Evolutionary conservation across 2,329 filamentous ascomycete species (phyloP).

Genomic region (Clarireedia homoeocarpa): DNA sequence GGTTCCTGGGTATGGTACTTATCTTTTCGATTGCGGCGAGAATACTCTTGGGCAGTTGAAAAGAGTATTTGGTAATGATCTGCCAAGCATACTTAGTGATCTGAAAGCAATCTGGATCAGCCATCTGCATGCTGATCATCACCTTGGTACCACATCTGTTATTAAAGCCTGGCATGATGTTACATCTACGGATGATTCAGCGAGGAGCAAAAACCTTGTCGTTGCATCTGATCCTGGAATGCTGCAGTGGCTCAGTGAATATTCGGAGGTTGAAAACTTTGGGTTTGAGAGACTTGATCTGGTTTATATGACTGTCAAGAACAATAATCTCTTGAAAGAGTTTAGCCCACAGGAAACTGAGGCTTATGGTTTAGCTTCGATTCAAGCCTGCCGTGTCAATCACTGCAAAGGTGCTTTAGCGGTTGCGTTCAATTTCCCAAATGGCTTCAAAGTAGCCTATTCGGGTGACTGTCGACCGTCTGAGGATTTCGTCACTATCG

Average conservation of each 20-base stretch:
- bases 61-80: conserved; percentile 61
- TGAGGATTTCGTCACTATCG: conserved; percentile 59
- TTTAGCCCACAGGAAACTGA: conserved; percentile 37
- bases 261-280: conserved; percentile 68
- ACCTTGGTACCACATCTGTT: conserved; percentile 76
- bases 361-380: conserved; percentile 53
- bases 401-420: conserved; percentile 79
- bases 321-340: conserved; percentile 21
- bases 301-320: conserved; percentile 14
- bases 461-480: conserved; percentile 90
- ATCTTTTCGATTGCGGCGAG: conserved; percentile 87
- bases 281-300: conserved; percentile 48
- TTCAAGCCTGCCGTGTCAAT: conserved; percentile 59
- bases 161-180: conserved; percentile 71
- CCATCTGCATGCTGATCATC: conserved; percentile 93
- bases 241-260: conserved; percentile 71
- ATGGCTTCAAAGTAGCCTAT: conserved; percentile 81
- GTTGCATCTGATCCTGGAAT: conserved; percentile 66
- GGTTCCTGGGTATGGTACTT: conserved; percentile 78
- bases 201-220: conserved; percentile 40
- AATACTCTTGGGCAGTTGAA: conserved; percentile 83
- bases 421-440: conserved; percentile 67
- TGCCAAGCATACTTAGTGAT: conserved; percentile 65
- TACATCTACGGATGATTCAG: conserved; percentile 33
- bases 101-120: conserved; percentile 85